These are phyloP conservation scores for Starmerella asiatica DNA, from an alignment of 805 yeast genomes.

Conservation along the genomic window DNA sequence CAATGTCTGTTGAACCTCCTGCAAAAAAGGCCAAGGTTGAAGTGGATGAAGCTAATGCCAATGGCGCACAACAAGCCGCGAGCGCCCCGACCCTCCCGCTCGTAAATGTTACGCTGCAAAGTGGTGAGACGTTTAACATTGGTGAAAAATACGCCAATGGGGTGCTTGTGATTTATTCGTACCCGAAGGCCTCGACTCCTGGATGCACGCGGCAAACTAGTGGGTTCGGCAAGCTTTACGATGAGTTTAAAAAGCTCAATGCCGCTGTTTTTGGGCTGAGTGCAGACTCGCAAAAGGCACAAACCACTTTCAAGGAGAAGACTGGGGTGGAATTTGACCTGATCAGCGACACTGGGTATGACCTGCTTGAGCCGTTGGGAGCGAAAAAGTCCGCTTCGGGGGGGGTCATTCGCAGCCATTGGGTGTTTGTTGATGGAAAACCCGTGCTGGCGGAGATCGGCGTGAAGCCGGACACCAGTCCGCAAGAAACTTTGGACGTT, in stretches of 20 bases:
- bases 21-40: conserved; percentile 10
- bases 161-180: conserved; percentile 44
- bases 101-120: conserved; percentile 50
- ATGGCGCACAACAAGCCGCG: conserved; percentile 34
- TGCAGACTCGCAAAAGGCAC: conserved; percentile 69
- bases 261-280: conserved; percentile 67
- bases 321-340: conserved; percentile 61
- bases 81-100: conserved; percentile 36
- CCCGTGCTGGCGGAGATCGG: conserved; percentile 40
- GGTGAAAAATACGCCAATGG: conserved; percentile 28
- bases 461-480: conserved; percentile 34
- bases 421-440: conserved; percentile 72
- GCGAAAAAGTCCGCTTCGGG: conserved; percentile 72
- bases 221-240: conserved; percentile 63
- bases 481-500: conserved; percentile 21
- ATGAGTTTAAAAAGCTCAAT: conserved; percentile 36
- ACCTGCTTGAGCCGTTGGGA: conserved; percentile 60
- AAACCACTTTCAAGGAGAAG: conserved; percentile 58
- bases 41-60: conserved; percentile 26
- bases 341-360: conserved; percentile 59
- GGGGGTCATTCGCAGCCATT: conserved; percentile 66
- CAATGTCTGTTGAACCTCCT: conserved; percentile 2
- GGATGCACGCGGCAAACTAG: conserved; percentile 94
- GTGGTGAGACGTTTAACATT: conserved; percentile 46
- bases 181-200: conserved; percentile 87